Percentiles rank a stretch among this genome's conserved stretches.
Evolutionary conservation across 2,329 filamentous ascomycete species (phyloP).

Genomic region (Geosmithia flava): DNA sequence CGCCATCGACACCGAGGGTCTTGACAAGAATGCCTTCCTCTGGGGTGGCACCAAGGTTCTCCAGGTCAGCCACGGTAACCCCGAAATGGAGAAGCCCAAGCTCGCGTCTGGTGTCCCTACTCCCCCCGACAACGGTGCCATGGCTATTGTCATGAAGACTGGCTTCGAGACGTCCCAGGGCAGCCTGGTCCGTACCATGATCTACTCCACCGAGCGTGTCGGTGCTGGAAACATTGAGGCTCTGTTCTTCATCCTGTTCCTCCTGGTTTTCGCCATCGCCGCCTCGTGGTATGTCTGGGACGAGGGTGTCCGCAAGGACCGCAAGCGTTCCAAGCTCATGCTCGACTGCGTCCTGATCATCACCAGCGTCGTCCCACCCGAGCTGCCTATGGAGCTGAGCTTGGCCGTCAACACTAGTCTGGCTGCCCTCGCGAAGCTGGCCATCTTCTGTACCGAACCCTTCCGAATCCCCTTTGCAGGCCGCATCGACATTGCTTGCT

Average conservation of each 20-base stretch:
- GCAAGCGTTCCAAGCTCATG: slow-evolving; percentile 93
- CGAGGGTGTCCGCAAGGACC: slow-evolving; percentile 85
- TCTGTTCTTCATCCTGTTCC: slow-evolving; percentile 93
- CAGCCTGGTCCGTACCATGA: slow-evolving; percentile 96
- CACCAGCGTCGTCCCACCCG: slow-evolving; percentile 95
- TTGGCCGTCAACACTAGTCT: slow-evolving; percentile 96
- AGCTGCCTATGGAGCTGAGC: slow-evolving; percentile 95
- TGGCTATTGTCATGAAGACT: slow-evolving; percentile 92
- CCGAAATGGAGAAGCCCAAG: slow-evolving; percentile 60
- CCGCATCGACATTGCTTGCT: slow-evolving; percentile 91
- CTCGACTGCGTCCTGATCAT: slow-evolving; percentile 96
- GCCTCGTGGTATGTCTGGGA: slow-evolving; percentile 99
- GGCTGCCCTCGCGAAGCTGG: slow-evolving; percentile 84
- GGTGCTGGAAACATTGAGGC: slow-evolving; percentile 98
- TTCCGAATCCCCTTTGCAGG: slow-evolving; percentile 97
- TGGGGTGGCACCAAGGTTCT: slow-evolving; percentile 97
- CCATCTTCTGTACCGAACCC: slow-evolving; percentile 97
- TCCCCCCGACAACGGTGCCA: slow-evolving; percentile 86
- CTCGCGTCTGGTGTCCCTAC: slow-evolving; percentile 63
- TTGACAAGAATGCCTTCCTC: slow-evolving; percentile 95
- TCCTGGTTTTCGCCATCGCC: slow-evolving; percentile 89
- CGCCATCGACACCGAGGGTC: slow-evolving; percentile 69
- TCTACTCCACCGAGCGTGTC: slow-evolving; percentile 96
- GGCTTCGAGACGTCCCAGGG: slow-evolving; percentile 98
- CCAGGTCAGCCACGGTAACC: slow-evolving; percentile 80